Evolutionary conservation across 371 early-diverging fungal species (phyloP), one percentile per base, ranked within the genome.

Genomic region (Syncephalis plumigaleata): DNA sequence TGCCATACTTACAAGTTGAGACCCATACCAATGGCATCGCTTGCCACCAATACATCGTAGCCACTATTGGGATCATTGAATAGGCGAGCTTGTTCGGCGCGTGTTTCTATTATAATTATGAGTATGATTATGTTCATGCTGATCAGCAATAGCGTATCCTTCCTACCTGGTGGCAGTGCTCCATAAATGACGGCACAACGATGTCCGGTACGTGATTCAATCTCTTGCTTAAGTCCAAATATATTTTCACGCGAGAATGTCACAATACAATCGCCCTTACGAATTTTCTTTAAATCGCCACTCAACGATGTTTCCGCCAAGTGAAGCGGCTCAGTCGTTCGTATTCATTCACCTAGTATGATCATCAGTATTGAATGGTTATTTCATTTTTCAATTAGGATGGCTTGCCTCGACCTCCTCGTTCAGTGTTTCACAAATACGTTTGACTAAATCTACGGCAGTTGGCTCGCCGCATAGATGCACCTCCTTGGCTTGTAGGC

Each of bases 11-110:
- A 79, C 81, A 96, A 51, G 56, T 96, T 94, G 3, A 94, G 66
- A 0, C 97, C 97, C 95, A 96, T 94, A 23, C 97, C 97, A 38
- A 96, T 75, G 0, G 97, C 97, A 65, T 96, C 97, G 40, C 87
- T 86, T 4, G 95, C 91, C 11, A 96, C 87, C 16, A 96, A 58
- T 1, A 95, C 82, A 51, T 88, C 79, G 49, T 80, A 78, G 9
- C 67, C 79, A 44, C 74, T 74, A n/a, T 70, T 53, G 1, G 81
- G 80, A 46, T 86, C 85, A 56, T 96, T 96, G 53, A 96, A 96
- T 23, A 83, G 61, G 46, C 68, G 66, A 3, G 96, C 97, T 66
- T 96, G 94, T 44, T 76, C 61, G 3, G 86, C 74, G 17, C 95
- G 73, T 25, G 85, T 81, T 63, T 96, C 95, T 53, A 48, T 52